Evolutionary conservation across 805 yeast genomes (phyloP), one percentile per base, ranked within the genome.

Genomic region (Debaryomyces prosopidis): DNA sequence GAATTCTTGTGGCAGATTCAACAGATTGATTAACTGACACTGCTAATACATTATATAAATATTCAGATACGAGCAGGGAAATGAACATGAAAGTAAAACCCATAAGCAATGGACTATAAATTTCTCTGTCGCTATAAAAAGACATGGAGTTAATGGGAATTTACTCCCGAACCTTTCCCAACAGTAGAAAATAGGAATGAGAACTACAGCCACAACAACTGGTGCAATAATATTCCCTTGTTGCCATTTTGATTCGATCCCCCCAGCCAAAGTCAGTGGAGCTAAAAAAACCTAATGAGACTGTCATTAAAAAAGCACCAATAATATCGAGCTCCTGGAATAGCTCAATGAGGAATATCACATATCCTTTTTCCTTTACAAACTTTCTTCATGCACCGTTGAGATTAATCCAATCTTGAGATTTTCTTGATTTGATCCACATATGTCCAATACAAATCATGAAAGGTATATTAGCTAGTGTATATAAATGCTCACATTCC

Each of bases 241-340:
- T 26, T 46, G 35, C 59, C 59, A 57, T 23, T 44, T 46, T 17
- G 42, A 33, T 30, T 44, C 33, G 17, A 52, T 60, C 43, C 59
- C 60, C 18, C 62, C 57, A 11, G 63, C 61, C n/a, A 71, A 44
- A 19, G 63, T 59, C 55, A 71, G 63, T 28, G 76, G 75, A 14
- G 69, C 62, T 43, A 71, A 54, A 43, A 20, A 66, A 53, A 16
- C 65, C 62, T 30, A 68, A 59, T 14, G 65, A 69, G 11, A 64
- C 67, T 44, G 60, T 51, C 37, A 71, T 45, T 20, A 71, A 43
- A 27, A 69, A 31, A 17, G 60, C 56, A 16, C 76, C 76, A 39
- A 66, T 42, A 20, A 66, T 45, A 53, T 71, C 76, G 43, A 68
- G 63, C 43, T 66, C 67, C 54, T 62, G 62, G 51, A 60, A 55